Base-by-base conservation (phyloP, 306 rosid genomes). In the Dalbergia oliveri region DNA sequence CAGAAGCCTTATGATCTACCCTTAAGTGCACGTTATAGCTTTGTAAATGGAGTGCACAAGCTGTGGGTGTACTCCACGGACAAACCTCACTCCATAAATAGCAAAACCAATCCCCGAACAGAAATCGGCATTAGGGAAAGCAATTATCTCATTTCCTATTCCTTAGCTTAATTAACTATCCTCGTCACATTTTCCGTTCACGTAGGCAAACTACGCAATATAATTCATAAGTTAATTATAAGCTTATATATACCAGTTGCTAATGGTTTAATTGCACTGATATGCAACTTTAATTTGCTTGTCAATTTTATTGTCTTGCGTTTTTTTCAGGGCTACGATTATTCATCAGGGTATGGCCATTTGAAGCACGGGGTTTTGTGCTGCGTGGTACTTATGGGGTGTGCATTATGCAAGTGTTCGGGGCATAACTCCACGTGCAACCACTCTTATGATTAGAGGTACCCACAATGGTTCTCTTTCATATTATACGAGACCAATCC, bases 351-450 rank as follows among this genome's bases (percentile, higher is more conserved):
- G 77, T 70, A 3, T 81, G 90, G 88, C 77, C 0, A 66, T 87
- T 87, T 26, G 84, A 87, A 66, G 86, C 78, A 57, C n/a, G 75
- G 6, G 84, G 86, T 4, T 81, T 69, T 11, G 84, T 84, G 3
- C 76, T 82, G 5, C 37, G 4, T 3, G 82, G 86, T 3, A 84
- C 84, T 51, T 69, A 84, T 10, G 82, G 88, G 0, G 86, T 84
- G 19, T 69, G 72, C 75, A 57, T 87, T 21, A 84, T 87, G 90
- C 90, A 87, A 75, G 59, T 87, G 14, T 84, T 87, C 10, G 86
- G 86, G 13, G 88, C 41, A 47, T 70, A 62, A 5, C 81, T 70
- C 72, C 18, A 69, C 70, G 5, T 26, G 84, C 90, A 23, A 69
- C 79, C 16, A 82, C 88, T 3, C 60, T 87, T 4, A 82, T 82